These are phyloP conservation scores for Pythium volutum DNA, from an alignment of 352 stramenopile species.

Conservation along the genomic window DNA sequence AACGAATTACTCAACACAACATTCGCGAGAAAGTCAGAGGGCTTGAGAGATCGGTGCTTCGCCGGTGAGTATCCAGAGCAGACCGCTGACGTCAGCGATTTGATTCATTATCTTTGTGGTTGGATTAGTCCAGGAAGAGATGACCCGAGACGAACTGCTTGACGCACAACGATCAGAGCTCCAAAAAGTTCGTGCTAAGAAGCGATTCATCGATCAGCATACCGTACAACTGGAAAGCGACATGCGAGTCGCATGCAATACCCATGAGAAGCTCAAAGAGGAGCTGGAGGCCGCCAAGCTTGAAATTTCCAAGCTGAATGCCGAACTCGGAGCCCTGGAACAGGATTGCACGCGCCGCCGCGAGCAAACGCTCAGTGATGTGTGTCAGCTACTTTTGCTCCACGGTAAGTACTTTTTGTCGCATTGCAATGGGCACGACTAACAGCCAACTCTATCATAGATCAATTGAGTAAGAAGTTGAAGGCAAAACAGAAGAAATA, in stretches of 20 bases:
- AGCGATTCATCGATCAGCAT: slow-evolving; percentile 33
- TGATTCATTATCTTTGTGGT: not conserved
- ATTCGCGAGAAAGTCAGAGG: not conserved
- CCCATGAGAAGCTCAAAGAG: not conserved
- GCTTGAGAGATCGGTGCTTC: not conserved
- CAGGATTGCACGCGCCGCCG: slow-evolving; percentile 2
- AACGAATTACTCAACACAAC: not conserved
- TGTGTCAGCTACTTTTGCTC: not conserved
- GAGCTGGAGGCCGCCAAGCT: not conserved
- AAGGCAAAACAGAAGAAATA: slow-evolving; percentile 30
- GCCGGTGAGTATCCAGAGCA: not conserved
- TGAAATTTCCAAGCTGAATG: not conserved
- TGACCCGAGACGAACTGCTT: slow-evolving; percentile 24
- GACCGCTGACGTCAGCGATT: not conserved
- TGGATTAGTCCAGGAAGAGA: slow-evolving; percentile 14
- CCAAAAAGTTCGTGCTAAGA: slow-evolving; percentile 47
- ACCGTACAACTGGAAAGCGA: slow-evolving; percentile 29
- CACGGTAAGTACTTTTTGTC: not conserved
- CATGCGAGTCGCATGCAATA: slow-evolving; percentile 21
- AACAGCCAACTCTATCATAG: slow-evolving; percentile 3
- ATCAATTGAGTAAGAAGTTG: slow-evolving; percentile 22
- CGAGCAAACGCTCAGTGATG: not conserved
- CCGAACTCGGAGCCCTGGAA: not conserved
- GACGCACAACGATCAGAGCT: slow-evolving; percentile 27
- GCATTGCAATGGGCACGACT: not conserved